These are phyloP conservation scores for Barnettozyma populi DNA, from an alignment of 805 yeast species.

Conservation along the genomic window DNA sequence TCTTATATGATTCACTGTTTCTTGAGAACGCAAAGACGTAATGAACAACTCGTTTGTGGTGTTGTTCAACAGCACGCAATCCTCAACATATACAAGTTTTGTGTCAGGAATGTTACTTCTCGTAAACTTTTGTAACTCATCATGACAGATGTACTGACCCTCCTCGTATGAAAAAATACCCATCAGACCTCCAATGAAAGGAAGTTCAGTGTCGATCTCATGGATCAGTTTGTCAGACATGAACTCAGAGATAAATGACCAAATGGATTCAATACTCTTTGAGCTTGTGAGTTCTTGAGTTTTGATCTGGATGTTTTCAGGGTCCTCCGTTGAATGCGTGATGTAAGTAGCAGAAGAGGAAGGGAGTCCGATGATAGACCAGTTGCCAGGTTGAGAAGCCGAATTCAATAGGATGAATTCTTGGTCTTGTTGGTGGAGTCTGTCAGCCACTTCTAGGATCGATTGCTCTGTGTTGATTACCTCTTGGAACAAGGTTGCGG, in stretches of 20 bases:
- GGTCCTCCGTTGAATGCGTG: conserved; percentile 53
- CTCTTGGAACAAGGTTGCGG: background rate
- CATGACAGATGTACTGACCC: conserved; percentile 43
- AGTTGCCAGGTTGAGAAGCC: conserved; percentile 78
- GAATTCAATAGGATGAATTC: conserved; percentile 67
- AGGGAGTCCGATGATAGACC: conserved; percentile 83
- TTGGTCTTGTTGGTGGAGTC: conserved; percentile 23
- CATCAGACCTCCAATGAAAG: conserved; percentile 87
- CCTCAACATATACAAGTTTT: conserved; percentile 63
- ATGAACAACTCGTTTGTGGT: conserved; percentile 40
- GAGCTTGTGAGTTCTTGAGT: background rate
- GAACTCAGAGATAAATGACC: conserved; percentile 46
- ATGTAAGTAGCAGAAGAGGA: conserved; percentile 37
- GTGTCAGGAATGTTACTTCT: conserved; percentile 56
- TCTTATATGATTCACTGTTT: conserved; percentile 21
- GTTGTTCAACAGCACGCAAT: conserved; percentile 55
- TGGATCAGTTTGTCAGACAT: conserved; percentile 35
- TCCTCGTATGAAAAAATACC: conserved; percentile 89
- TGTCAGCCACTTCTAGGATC: conserved; percentile 51
- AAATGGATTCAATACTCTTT: conserved; percentile 31
- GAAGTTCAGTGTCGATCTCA: conserved; percentile 35
- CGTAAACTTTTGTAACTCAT: conserved; percentile 34
- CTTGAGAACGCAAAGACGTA: conserved; percentile 36
- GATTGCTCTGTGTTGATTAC: conserved; percentile 1
- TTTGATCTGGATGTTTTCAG: conserved; percentile 4